phyloP scores from a whole-genome alignment of 1,139 yeast species.

The Suhomyces coccinellae region DNA sequence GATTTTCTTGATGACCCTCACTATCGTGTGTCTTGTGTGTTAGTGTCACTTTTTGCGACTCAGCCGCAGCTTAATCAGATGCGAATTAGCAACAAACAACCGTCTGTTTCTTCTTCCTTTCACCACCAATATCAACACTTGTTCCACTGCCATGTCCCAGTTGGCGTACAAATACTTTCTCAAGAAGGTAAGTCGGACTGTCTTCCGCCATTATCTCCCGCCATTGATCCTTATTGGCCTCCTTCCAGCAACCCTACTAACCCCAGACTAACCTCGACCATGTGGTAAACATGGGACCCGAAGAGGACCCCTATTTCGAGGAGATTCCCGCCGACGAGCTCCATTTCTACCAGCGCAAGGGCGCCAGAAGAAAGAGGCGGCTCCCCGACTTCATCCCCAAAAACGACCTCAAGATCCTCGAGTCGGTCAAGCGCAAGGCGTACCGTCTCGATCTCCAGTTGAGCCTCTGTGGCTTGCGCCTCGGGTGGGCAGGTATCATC shows the following conservation, averaged over 20 bases:
- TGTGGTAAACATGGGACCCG: constrained; percentile 33
- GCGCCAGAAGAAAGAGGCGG: constrained; percentile 46
- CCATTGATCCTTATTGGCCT: too few species aligned
- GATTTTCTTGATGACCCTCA: too few species aligned
- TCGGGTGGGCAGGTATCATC: constrained; percentile 74
- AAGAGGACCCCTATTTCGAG: constrained; percentile 49
- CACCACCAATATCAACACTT: too few species aligned
- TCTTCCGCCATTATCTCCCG: background rate
- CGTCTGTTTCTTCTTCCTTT: background rate
- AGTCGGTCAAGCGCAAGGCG: constrained; percentile 58
- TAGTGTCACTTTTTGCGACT: background rate
- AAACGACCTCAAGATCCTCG: constrained; percentile 53
- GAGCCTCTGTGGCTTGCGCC: constrained; percentile 59
- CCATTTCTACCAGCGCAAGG: constrained; percentile 47
- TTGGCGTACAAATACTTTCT: constrained; percentile 35
- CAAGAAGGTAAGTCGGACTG: constrained; percentile 35
- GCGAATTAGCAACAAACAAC: background rate
- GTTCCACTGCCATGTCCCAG: constrained; percentile 21
- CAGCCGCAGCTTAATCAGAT: constrained; percentile 3
- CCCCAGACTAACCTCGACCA: constrained; percentile 41
- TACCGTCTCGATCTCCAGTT: constrained; percentile 66
- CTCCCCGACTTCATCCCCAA: constrained; percentile 58
- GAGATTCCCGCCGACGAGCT: constrained; percentile 49
- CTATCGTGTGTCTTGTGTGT: too few species aligned
- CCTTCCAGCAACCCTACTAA: constrained; percentile 9